Evolutionary conservation across 106 monocot species (phyloP), one percentile per base, ranked within the genome.

Genomic region (Cymbidium sinense): DNA sequence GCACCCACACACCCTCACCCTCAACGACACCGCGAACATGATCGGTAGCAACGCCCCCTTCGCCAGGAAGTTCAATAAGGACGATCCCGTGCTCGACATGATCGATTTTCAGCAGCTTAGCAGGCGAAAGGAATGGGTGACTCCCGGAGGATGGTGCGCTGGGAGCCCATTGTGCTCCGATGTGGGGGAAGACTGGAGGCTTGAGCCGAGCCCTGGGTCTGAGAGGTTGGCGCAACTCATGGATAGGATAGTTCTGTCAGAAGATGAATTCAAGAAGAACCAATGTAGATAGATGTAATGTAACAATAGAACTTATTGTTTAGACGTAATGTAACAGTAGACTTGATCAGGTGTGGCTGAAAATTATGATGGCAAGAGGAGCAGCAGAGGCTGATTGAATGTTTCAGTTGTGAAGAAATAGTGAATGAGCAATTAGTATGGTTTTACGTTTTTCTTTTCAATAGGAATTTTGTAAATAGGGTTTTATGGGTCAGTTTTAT

Each of bases 121-220:
- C 5, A 51, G 86, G 67, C 21, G 34, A 1, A 61, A 12, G 0
- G 72, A 65, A 10, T 50, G 64, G 20, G 82, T 82, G 23, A 85
- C 86, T 7, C 78, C 84, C 1, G 91, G 94, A 5, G 94, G 89
- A 0, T 94, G 94, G 94, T 91, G 94, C 31, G 64, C 43, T 1
- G 87, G 78, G 6, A 47, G 58, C 3, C 83, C 82, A 0, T 44
- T 13, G 21, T 94, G 94, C 80, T 74, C 82, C 0, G 50, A 70
- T 34, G 79, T 91, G 1, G 87, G 83, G 4, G 78, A 95, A 29
- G 19, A 30, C 1, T 43, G 27, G 29, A 34, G 43, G 35, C 75
- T 95, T 18, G 31, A 29, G 35, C 87, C 89, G 0, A 89, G 94
- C 19, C 84, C 84, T 1, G 94, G 94, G 1, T 82, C 89, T 0